These are phyloP conservation scores for Craterostigma plantagineum DNA, from an alignment of 257 asterid species.

Conservation along the genomic window DNA sequence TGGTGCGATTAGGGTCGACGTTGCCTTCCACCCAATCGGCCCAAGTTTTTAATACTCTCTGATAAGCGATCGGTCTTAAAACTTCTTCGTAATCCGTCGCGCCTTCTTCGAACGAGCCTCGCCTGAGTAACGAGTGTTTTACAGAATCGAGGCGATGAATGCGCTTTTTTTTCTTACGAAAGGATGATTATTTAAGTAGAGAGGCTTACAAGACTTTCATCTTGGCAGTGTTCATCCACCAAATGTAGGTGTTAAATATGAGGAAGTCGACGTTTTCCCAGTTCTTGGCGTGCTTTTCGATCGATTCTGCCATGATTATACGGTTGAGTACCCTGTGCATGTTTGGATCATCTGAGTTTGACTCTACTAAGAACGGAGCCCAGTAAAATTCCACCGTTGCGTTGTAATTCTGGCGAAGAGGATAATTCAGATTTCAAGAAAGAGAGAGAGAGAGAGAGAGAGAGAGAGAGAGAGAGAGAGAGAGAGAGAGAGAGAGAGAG, in stretches of 20 bases:
- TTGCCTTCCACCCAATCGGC: conserved; percentile 92
- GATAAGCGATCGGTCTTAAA: conserved; percentile 55
- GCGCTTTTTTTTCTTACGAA: too few species aligned
- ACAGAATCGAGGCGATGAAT: too few species aligned
- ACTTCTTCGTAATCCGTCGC: conserved; percentile 63
- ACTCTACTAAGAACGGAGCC: conserved; percentile 80
- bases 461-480: conserved; percentile 1
- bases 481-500: too few species aligned
- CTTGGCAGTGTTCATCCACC: too few species aligned
- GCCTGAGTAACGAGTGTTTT: conserved; percentile 40
- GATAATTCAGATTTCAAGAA: not conserved
- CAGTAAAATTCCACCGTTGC: conserved; percentile 77
- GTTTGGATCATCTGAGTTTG: conserved; percentile 39
- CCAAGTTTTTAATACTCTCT: conserved; percentile 71
- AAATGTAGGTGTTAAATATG: too few species aligned
- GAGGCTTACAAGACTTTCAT: too few species aligned
- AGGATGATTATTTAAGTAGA: too few species aligned
- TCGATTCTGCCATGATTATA: not conserved
- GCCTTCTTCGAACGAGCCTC: conserved; percentile 88
- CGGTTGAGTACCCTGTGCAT: not conserved
- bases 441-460: not conserved
- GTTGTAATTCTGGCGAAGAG: conserved; percentile 31
- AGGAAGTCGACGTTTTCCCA: too few species aligned
- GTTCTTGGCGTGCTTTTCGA: not conserved
- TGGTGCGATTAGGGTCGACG: conserved; percentile 50